A percentile compares a stretch with the other conserved stretches of the same genome.
These are phyloP conservation scores for Funneliformis caledonium DNA, from an alignment of 371 early-diverging fungal species.

Conservation along the genomic window DNA sequence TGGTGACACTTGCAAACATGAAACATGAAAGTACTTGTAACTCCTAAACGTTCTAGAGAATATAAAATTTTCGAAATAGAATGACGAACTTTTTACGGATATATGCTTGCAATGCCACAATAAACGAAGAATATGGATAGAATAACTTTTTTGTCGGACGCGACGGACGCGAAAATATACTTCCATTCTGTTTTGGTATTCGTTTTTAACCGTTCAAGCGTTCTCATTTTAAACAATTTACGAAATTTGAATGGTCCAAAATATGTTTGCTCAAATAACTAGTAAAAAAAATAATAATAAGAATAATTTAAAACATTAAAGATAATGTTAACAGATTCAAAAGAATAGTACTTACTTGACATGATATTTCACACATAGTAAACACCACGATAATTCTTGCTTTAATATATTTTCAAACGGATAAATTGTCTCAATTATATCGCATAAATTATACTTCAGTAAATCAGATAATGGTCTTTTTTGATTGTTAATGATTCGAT, in stretches of 20 bases:
- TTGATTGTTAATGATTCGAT: constrained; percentile 27
- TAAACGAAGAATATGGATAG: constrained; percentile 27
- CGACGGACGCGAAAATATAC: constrained; percentile 15
- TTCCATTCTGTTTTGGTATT: constrained; percentile 26
- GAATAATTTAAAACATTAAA: not conserved
- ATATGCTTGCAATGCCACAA: constrained; percentile 9
- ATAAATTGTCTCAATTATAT: constrained; percentile 27
- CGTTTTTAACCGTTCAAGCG: constrained; percentile 24
- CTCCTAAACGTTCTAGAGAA: no score
- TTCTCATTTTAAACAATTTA: constrained; percentile 1
- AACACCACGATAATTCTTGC: no score
- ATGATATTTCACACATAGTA: constrained; percentile 33
- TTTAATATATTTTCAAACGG: constrained; percentile 35
- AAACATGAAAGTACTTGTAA: not conserved
- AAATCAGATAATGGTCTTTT: constrained; percentile 18
- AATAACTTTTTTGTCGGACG: constrained; percentile 30
- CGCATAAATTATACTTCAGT: not conserved
- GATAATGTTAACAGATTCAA: not conserved
- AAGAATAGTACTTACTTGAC: constrained; percentile 5
- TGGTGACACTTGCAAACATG: not conserved
- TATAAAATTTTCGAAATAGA: constrained; percentile 36
- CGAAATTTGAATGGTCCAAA: constrained; percentile 5
- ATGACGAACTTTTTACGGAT: constrained; percentile 5
- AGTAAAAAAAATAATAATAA: no score
- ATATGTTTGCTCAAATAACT: constrained; percentile 29